Conservation (phyloP, 2,329 filamentous ascomycete species). For the Epichloe typhina region DNA sequence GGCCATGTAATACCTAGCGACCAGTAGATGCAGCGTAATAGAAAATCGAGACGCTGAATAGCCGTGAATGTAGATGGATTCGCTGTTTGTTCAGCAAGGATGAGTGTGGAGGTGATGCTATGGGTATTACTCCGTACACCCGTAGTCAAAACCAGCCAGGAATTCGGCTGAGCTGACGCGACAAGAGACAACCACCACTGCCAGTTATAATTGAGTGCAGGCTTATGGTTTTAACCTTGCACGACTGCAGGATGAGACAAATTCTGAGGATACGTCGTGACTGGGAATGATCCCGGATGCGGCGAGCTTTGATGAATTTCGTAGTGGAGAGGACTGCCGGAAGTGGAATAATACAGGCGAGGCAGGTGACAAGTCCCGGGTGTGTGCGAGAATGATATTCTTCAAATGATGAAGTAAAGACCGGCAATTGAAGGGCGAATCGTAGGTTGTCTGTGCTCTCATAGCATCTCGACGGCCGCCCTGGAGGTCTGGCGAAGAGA, state of each 20-base stretch:
- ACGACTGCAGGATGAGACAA: too few species aligned
- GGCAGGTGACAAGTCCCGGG: not conserved
- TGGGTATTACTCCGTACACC: not conserved
- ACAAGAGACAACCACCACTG: not conserved
- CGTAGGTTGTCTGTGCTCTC: not conserved
- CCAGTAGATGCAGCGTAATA: not conserved
- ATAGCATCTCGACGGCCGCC: not conserved
- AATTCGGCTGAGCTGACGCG: not conserved
- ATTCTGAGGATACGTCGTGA: not conserved
- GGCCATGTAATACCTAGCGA: not conserved
- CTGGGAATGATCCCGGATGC: not conserved
- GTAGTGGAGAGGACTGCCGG: not conserved
- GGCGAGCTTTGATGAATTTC: not conserved
- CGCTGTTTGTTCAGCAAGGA: not conserved
- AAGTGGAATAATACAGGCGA: not conserved
- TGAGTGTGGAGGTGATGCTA: conserved; percentile 1
- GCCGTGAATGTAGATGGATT: not conserved
- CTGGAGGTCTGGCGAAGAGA: not conserved
- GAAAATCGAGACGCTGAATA: not conserved
- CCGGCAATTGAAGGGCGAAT: not conserved
- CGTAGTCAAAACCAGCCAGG: not conserved
- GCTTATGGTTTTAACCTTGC: not conserved
- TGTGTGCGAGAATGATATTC: not conserved
- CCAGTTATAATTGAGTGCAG: not conserved
- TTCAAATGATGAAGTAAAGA: not conserved